Percentiles rank a stretch among this genome's conserved stretches.
Conservation (phyloP, 192 early-diverging fungal genomes). For the Chytriomyces confervae region DNA sequence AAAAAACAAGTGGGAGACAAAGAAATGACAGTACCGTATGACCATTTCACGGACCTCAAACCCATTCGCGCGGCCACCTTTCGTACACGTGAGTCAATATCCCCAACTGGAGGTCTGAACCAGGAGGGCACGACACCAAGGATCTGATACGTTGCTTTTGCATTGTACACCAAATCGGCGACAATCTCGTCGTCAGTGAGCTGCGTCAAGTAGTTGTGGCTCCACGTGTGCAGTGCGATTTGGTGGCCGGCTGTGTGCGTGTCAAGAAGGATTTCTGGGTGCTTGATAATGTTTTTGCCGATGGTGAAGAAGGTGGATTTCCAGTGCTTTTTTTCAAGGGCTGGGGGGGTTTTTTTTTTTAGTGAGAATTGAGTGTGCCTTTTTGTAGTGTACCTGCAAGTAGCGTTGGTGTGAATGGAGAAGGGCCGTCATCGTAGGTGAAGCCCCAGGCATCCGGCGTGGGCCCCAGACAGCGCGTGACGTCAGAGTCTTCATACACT, state of each 20-base stretch:
- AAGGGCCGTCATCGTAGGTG: constrained; percentile 42
- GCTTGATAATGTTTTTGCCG: constrained; percentile 26
- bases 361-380: constrained; percentile 16
- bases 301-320: constrained; percentile 46
- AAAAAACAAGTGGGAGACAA: too few relatives aligned
- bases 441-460: constrained; percentile 35
- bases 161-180: constrained; percentile 72
- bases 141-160: constrained; percentile 39
- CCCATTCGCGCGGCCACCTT: background rate
- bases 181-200: constrained; percentile 71
- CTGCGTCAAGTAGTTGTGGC: constrained; percentile 61
- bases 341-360: constrained; percentile 12
- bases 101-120: constrained; percentile 70
- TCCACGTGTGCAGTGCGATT: constrained; percentile 56
- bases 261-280: constrained; percentile 6
- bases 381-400: constrained; percentile 23
- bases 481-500: constrained; percentile 19
- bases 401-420: background rate
- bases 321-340: constrained; percentile 5
- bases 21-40: background rate
- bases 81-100: constrained; percentile 72
- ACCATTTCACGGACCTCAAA: background rate
- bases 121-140: constrained; percentile 44
- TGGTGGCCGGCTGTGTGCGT: constrained; percentile 36
- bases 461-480: constrained; percentile 24